Conservation (phyloP, 1,139 yeast species). For the Sugiyamaella sp. region DNA sequence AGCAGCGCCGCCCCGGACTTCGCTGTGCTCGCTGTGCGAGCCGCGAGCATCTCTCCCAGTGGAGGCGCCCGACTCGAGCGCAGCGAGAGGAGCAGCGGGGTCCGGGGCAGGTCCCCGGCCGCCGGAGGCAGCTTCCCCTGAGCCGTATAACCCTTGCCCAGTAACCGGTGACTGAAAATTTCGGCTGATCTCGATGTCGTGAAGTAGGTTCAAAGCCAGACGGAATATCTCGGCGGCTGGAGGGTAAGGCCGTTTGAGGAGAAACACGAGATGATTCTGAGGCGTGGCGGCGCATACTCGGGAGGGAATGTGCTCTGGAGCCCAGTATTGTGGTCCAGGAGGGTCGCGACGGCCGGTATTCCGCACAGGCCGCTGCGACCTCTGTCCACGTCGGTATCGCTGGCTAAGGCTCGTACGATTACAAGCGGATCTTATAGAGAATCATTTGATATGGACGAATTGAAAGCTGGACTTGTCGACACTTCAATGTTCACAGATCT, state of each 20-base stretch:
- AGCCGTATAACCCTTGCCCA: background rate
- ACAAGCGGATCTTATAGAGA: constrained; percentile 12
- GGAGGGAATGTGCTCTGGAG: too few relatives aligned
- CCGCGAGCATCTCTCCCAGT: too few relatives aligned
- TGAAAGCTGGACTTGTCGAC: constrained; percentile 13
- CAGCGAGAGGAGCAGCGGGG: background rate
- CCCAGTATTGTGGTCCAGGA: background rate
- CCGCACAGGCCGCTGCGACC: background rate
- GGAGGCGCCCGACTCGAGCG: too few relatives aligned
- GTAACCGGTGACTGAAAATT: background rate
- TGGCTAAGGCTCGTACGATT: constrained; percentile 5
- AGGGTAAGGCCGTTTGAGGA: too few relatives aligned
- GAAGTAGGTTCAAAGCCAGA: too few relatives aligned
- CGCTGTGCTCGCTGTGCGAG: too few relatives aligned
- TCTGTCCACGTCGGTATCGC: constrained; percentile 5
- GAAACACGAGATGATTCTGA: constrained; percentile 1
- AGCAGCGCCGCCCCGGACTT: too few relatives aligned
- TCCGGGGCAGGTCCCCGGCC: background rate
- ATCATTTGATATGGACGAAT: constrained; percentile 9
- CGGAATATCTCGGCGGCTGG: background rate
- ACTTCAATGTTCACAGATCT: background rate
- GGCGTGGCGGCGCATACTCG: constrained; percentile 1
- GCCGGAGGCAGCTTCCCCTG: constrained; percentile 5
- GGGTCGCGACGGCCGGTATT: background rate
- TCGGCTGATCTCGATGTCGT: background rate